Conservation (phyloP, 2,329 filamentous ascomycete genomes). For the Exserohilum rostratum region DNA sequence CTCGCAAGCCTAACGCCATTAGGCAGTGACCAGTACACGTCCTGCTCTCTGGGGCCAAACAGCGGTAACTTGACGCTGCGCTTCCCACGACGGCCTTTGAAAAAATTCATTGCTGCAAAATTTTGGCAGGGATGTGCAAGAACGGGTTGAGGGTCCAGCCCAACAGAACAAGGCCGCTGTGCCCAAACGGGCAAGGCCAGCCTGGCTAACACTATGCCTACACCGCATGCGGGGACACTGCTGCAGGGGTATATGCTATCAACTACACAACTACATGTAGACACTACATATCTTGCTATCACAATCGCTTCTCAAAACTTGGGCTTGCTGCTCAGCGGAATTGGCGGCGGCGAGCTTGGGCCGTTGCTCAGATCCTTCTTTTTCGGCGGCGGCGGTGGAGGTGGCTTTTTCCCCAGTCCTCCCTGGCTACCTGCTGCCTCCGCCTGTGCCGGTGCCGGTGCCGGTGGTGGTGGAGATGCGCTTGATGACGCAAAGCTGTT, state of each 20-base stretch:
- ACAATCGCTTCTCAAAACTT: slow-evolving; percentile 34
- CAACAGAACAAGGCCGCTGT: neutral
- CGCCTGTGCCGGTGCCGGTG: slow-evolving; percentile 28
- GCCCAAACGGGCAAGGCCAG: neutral
- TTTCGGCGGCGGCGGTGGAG: slow-evolving; percentile 65
- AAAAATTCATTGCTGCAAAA: neutral
- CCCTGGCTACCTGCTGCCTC: slow-evolving; percentile 32
- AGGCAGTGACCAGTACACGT: neutral
- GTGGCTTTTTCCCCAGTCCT: slow-evolving; percentile 57
- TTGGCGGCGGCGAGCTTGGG: slow-evolving; percentile 57
- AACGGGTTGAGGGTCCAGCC: slow-evolving; percentile 12
- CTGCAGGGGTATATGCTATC: neutral
- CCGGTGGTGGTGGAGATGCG: slow-evolving; percentile 30
- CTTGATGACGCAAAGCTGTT: slow-evolving; percentile 49
- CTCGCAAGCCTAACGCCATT: slow-evolving; percentile 26
- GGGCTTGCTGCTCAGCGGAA: slow-evolving; percentile 65
- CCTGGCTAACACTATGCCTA: too few species aligned
- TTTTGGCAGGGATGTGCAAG: slow-evolving; percentile 6
- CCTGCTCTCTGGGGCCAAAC: too few species aligned
- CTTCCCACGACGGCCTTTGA: neutral
- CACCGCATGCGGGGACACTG: neutral
- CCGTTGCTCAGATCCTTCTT: slow-evolving; percentile 56
- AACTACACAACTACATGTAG: too few species aligned
- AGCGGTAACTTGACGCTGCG: too few species aligned
- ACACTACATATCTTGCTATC: too few species aligned